phyloP scores from a whole-genome alignment of 1,284 basidiomycete species.

The Sanghuangporus weigelae region DNA sequence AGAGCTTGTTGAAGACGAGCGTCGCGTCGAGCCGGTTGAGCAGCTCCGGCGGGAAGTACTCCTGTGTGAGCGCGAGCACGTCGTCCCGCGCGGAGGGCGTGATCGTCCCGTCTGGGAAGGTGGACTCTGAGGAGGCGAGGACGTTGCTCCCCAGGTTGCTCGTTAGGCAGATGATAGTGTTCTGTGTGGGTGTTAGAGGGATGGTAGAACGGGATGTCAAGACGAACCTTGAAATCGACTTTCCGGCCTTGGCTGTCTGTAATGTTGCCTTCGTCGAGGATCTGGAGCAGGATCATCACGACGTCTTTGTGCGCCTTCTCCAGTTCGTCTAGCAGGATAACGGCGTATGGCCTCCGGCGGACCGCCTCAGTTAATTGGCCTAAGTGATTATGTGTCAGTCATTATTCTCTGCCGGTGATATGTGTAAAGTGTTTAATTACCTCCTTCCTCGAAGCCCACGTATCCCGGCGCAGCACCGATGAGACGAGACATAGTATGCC shows the following conservation, averaged over 20 bases:
- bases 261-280: slow-evolving; percentile 87
- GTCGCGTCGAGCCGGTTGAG: slow-evolving; percentile 87
- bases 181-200: slow-evolving; percentile 37
- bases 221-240: slow-evolving; percentile 70
- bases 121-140: slow-evolving; percentile 66
- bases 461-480: slow-evolving; percentile 92
- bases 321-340: slow-evolving; percentile 81
- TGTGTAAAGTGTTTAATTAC: slow-evolving; percentile 26
- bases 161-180: slow-evolving; percentile 76
- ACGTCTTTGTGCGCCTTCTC: slow-evolving; percentile 95
- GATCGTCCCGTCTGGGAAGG: slow-evolving; percentile 61
- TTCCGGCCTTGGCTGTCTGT: slow-evolving; percentile 81
- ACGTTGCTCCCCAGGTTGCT: slow-evolving; percentile 65
- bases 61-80: slow-evolving; percentile 73
- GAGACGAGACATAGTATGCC: slow-evolving; percentile 85
- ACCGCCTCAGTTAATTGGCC: slow-evolving; percentile 87
- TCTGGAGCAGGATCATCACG: slow-evolving; percentile 86
- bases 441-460: slow-evolving; percentile 91
- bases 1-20: slow-evolving; percentile 87
- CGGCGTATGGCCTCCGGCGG: slow-evolving; percentile 75
- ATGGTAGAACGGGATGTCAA: slow-evolving; percentile 14
- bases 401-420: slow-evolving; percentile 1
- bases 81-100: slow-evolving; percentile 56
- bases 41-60: slow-evolving; percentile 87
- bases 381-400: slow-evolving; percentile 20